phyloP scores from a whole-genome alignment of 2,329 filamentous ascomycete species.

The Colletotrichum lentis region DNA sequence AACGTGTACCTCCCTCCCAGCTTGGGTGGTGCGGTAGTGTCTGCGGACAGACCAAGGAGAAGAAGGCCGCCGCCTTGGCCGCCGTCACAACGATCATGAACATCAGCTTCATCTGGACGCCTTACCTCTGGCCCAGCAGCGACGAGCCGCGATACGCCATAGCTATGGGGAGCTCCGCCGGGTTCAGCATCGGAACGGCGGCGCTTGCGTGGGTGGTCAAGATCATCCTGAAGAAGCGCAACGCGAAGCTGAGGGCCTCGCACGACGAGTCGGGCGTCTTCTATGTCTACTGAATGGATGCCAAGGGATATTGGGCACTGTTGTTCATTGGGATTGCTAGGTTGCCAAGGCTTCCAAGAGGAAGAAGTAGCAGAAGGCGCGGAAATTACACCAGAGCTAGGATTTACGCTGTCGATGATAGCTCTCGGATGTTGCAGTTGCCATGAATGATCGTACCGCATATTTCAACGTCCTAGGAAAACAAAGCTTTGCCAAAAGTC shows the following conservation, averaged over 20 bases:
- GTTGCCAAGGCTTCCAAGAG: too few relatives aligned
- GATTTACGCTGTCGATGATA: neutral
- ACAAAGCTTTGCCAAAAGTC: too few relatives aligned
- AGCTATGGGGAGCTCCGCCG: constrained; percentile 47
- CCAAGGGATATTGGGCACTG: neutral
- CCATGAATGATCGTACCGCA: neutral
- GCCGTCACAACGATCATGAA: constrained; percentile 44
- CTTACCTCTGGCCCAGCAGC: constrained; percentile 52
- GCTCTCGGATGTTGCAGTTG: neutral
- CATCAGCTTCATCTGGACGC: constrained; percentile 51
- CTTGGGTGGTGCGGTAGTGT: constrained; percentile 51
- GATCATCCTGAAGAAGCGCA: constrained; percentile 48
- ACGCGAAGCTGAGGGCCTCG: constrained; percentile 44
- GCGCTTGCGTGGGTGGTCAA: constrained; percentile 50
- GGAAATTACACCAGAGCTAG: neutral
- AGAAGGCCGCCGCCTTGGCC: constrained; percentile 50
- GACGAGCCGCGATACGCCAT: constrained; percentile 52
- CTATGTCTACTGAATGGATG: constrained; percentile 41
- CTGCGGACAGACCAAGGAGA: constrained; percentile 53
- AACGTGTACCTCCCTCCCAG: neutral
- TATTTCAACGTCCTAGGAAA: too few relatives aligned
- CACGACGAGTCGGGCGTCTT: constrained; percentile 42
- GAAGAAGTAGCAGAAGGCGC: too few relatives aligned
- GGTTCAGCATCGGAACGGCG: constrained; percentile 50
- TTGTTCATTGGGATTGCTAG: neutral